Base-by-base conservation (phyloP, 768 basidiomycete species). In the Rhodosporidiobolus sp. region DNA sequence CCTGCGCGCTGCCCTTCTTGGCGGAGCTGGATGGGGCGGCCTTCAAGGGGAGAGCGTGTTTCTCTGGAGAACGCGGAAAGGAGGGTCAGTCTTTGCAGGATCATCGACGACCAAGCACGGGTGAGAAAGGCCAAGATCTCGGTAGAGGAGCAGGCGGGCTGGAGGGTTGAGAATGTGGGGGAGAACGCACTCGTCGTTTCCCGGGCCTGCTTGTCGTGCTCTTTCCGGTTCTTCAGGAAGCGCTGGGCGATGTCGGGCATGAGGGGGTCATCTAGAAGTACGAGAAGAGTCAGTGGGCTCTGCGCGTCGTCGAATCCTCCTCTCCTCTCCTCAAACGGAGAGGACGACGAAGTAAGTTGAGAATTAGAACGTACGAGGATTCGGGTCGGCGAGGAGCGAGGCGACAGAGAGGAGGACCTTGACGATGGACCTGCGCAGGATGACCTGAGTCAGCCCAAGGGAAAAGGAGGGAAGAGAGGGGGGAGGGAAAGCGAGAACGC, bases 211-310 rank as follows among this genome's bases (percentile, higher is more conserved):
- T 67, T 59, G 65, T 76, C 72, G 65, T 72, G 72, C 38, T 62
- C 71, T 43, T 67, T 65, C 26, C 75, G 54, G 52, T 73, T 67
- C 71, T 68, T 72, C 32, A 67, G 55, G 62, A 53, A 76, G 9
- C 32, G 38, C 43, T 76, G 70, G 4, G 75, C 75, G 20, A 76
- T 76, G 65, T 76, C 75, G 45, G 72, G 68, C 64, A 76, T 60
- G 28, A 76, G 61, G 8, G 75, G 75, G 59, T 76, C 75, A 49
- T 72, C 70, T 69, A 3, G 8, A 10, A n/a, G 1, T 3, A 1
- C 6, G 45, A 12, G 30, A 24, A 20, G 38, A 43, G 48, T 35
- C 16, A 49, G 43, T 6, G 26, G 20, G n/a, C 24, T 4, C 7
- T 45, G 9, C 34, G 16, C 22, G 9, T 7, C 26, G 20, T 22